Conservation (phyloP, 2,329 filamentous ascomycete species). For the Aspergillus sp. region DNA sequence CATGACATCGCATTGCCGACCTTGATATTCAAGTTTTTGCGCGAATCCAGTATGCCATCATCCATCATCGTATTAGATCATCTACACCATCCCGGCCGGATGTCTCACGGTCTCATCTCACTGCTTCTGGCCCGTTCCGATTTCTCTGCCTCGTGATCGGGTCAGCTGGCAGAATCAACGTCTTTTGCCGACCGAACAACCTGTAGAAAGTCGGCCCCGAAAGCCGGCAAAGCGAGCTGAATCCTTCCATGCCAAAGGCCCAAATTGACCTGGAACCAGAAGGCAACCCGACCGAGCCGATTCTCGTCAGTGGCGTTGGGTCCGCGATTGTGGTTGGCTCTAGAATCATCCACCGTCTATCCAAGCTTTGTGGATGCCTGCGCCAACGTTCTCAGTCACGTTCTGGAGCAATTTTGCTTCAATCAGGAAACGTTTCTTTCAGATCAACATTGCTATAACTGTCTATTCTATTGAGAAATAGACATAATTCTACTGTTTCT, state of each 20-base stretch:
- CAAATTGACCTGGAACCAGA: background rate
- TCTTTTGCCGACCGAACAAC: background rate
- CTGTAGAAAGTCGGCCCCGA: conserved; percentile 6
- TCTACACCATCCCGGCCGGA: background rate
- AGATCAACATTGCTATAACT: too few species aligned
- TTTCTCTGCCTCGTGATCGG: background rate
- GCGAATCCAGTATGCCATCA: background rate
- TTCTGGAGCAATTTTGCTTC: background rate
- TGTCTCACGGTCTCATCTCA: too few species aligned
- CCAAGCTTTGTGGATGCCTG: conserved; percentile 11
- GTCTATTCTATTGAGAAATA: too few species aligned
- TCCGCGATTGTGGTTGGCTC: conserved; percentile 4
- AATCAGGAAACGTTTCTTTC: background rate
- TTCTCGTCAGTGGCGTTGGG: conserved; percentile 7
- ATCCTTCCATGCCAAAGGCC: background rate
- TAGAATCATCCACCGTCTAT: conserved; percentile 4
- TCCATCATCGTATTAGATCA: background rate
- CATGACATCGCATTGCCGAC: background rate
- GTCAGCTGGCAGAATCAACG: background rate
- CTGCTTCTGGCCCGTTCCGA: background rate
- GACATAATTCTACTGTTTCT: background rate
- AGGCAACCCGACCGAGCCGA: conserved; percentile 15
- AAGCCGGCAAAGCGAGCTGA: conserved; percentile 1
- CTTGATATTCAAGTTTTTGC: background rate
- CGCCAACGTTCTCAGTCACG: background rate